Base-by-base conservation (phyloP, 2,329 filamentous ascomycete species). In the Apiospora aurea region DNA sequence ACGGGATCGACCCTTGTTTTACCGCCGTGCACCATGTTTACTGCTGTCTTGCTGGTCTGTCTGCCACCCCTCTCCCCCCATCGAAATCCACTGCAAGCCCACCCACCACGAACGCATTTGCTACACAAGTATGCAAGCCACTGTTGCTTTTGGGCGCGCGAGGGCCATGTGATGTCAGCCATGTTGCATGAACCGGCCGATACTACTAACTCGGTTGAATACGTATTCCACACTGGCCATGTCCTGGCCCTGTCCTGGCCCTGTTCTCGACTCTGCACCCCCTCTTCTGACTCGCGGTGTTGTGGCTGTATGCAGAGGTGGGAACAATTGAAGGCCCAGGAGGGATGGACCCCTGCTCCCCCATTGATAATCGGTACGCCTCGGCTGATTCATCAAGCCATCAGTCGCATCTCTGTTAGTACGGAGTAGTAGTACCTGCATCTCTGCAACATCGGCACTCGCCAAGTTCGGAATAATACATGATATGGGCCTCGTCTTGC, bases 131-230 rank as follows among this genome's bases (percentile, higher is more conserved):
- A 61, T 64, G 57, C 57, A 64, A 64, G 57, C 57, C 57, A 41
- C 57, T 64, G 57, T 61, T 64, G 57, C 57, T 64, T 64, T 64
- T 64, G 11, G 57, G 29, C 34, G 34, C 29, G 29, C 34, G 57
- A 64, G 53, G 53, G 18, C 53, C 57, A 64, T 64, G 57, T 41
- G 57, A 64, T 64, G 57, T 64, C 57, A 64, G 34, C 57, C 57
- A 64, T 41, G 57, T 41, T 41, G 57, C 57, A 64, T 64, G 57
- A 64, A 64, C 57, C 57, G 57, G 57, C 57, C 57, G 57, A 64
- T 41, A n/a, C n/a, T n/a, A n/a, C n/a, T n/a, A 64, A 34, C 57
- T 64, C 29, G 57, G 57, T 41, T n/a, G 57, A 41, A 64, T 43
- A 41, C 6, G 38, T 64, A 16, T 64, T 41, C 18, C 7, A 61